phyloP scores from a whole-genome alignment of 2,329 filamentous ascomycete genomes.

The Aspergillus glaucus region DNA sequence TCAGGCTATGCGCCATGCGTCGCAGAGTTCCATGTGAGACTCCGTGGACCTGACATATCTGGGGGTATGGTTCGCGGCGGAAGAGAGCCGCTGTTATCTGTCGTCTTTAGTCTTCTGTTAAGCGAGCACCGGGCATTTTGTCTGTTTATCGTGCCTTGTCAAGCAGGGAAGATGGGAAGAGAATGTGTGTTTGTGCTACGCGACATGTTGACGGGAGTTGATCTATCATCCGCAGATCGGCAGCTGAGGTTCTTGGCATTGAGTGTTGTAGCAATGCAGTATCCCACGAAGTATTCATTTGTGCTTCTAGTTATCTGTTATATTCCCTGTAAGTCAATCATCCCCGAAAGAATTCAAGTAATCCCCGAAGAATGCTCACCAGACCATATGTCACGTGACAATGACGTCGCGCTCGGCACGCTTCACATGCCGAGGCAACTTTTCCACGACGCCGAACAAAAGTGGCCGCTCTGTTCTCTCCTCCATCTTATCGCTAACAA shows the following conservation, averaged over 20 bases:
- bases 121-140: neutral
- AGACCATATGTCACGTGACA: constrained; percentile 22
- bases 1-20: neutral
- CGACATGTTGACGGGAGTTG: neutral
- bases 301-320: neutral
- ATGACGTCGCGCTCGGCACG: constrained; percentile 25
- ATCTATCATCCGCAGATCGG: neutral
- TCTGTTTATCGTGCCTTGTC: neutral
- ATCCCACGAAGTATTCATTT: neutral
- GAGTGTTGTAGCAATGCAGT: neutral
- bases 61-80: neutral
- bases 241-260: neutral
- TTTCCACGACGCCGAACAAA: constrained; percentile 7
- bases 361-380: no score
- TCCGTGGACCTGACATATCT: neutral
- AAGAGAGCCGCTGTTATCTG: neutral
- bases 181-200: neutral
- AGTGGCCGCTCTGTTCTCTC: constrained; percentile 2
- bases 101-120: neutral
- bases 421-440: constrained; percentile 37
- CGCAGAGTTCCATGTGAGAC: neutral
- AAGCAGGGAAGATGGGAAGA: neutral
- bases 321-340: no score
- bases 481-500: constrained; percentile 3
- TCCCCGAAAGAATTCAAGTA: no score